Conservation (phyloP, 345 rosid species). For the Linum usitatissimum region DNA sequence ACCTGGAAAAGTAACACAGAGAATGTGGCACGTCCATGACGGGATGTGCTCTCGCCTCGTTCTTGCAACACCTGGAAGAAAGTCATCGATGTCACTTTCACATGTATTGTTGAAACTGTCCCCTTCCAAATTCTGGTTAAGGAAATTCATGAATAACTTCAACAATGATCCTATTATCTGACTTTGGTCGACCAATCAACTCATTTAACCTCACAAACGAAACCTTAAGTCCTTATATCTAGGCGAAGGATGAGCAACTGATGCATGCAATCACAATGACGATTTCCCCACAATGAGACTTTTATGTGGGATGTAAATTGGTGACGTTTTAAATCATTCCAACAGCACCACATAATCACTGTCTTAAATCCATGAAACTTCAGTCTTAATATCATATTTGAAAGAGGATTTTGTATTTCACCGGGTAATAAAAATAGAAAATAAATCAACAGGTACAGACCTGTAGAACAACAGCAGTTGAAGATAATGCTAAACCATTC, state of each 20-base stretch:
- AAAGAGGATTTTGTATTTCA: background rate
- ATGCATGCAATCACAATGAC: background rate
- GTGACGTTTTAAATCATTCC: no score
- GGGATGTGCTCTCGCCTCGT: slow-evolving; percentile 97
- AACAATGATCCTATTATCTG: background rate
- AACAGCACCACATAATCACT: no score
- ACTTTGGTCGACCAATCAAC: background rate
- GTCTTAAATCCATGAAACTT: no score
- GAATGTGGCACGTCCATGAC: slow-evolving; percentile 99
- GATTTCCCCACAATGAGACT: background rate
- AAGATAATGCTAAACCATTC: slow-evolving; percentile 92
- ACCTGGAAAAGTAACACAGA: slow-evolving; percentile 98
- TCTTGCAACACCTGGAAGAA: slow-evolving; percentile 84
- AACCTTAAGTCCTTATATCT: background rate
- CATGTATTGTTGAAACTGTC: background rate
- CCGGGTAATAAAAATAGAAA: background rate
- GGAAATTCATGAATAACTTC: background rate
- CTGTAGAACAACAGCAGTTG: slow-evolving; percentile 98
- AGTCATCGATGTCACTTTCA: background rate
- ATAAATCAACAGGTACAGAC: slow-evolving; percentile 19
- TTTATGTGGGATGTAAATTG: background rate
- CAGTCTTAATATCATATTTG: no score
- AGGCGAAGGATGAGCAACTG: background rate
- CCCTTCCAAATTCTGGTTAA: background rate
- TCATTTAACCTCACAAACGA: background rate